Base-by-base conservation (phyloP, 108 stramenopile genomes). In the Mediolabrus comicus region DNA sequence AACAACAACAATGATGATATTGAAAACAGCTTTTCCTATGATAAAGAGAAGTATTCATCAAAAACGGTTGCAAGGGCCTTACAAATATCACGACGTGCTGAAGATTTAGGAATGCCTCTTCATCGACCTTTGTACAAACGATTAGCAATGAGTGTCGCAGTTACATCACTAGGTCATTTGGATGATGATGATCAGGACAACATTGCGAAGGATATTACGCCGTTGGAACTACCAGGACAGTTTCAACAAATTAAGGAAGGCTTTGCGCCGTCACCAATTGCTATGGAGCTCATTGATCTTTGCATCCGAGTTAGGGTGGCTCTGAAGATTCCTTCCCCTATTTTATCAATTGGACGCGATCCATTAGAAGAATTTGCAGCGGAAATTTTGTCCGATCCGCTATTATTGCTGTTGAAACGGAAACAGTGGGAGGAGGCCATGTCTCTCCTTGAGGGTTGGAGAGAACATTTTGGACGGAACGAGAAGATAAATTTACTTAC, bases 111-210 rank as follows among this genome's bases (percentile, higher is more conserved):
- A 36, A 52, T 79, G 69, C 65, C 70, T 4, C 39, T 67, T 65
- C 77, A 79, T 26, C 57, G 55, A 41, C 77, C 77, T 0, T 35
- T 79, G 39, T 79, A 79, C 62, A 70, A 61, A 60, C 65, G 71
- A 32, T 56, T 79, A 52, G 77, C 77, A 6, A 55, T 71, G 53
- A 70, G 77, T 27, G 61, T 79, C 17, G 70, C 71, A n/a, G 39
- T 72, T 0, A 72, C 77, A 2, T 72, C 63, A 26, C 5, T 34
- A 0, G 17, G 26, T 57, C 32, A 33, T 17, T 1, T 33, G 30
- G 0, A 32, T 32, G 56, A 32, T 25, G 51, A 6, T 43, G 30
- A 39, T 22, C 0, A 11, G 14, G 35, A 65, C 31, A 27, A 22
- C 24, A 27, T n/a, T 43, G 28, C 35, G 13, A 28, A 29, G 14